Conservation (phyloP, 257 asterid species). For the Striga asiatica region DNA sequence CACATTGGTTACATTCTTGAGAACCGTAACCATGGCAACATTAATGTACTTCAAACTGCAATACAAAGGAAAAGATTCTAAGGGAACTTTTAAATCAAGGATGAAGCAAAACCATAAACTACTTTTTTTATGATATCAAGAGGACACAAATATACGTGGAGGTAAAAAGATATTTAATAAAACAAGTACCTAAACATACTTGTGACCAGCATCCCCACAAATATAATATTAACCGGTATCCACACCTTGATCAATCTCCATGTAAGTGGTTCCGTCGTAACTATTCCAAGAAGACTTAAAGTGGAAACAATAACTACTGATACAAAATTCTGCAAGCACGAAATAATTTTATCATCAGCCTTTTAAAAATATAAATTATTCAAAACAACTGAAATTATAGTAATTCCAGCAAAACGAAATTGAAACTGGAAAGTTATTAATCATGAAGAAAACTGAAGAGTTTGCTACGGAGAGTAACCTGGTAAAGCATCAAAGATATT, state of each 20-base stretch:
- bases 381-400: too few relatives aligned
- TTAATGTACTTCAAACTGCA: slow-evolving; percentile 83
- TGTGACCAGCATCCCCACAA: slow-evolving; percentile 97
- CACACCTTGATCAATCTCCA: slow-evolving; percentile 87
- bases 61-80: background rate
- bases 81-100: slow-evolving; percentile 1
- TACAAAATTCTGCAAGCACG: slow-evolving; percentile 71
- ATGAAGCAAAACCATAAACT: too few relatives aligned
- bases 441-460: slow-evolving; percentile 5
- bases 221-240: slow-evolving; percentile 86
- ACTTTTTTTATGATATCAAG: too few relatives aligned
- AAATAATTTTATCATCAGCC: slow-evolving; percentile 6
- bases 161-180: too few relatives aligned
- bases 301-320: slow-evolving; percentile 54
- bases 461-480: slow-evolving; percentile 37
- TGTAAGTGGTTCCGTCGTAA: slow-evolving; percentile 77
- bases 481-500: slow-evolving; percentile 89
- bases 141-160: too few relatives aligned
- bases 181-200: slow-evolving; percentile 98
- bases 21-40: slow-evolving; percentile 96
- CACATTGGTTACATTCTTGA: slow-evolving; percentile 95
- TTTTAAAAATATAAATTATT: background rate
- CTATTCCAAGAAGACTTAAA: slow-evolving; percentile 58
- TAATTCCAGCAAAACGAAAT: too few relatives aligned
- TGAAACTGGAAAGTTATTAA: background rate